Evolutionary conservation across 2,329 filamentous ascomycete species (phyloP).

Genomic region (Xylaria sp.): DNA sequence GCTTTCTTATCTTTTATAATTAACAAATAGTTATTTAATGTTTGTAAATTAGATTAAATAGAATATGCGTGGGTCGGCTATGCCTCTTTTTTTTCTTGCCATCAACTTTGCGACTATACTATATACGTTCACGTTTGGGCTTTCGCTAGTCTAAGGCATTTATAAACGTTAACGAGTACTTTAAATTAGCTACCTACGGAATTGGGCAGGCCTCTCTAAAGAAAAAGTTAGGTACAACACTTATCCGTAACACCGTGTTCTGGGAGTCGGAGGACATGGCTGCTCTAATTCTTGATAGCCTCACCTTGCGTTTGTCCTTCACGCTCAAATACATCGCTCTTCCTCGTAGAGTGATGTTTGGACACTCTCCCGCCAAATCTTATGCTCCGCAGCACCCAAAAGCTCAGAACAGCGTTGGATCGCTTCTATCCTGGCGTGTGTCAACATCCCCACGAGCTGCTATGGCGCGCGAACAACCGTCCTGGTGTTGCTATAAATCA

Average conservation of each 20-base stretch:
- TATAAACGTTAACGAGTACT: not conserved
- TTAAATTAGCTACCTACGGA: conserved; percentile 14
- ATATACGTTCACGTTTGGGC: not conserved
- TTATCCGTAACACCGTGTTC: conserved; percentile 2
- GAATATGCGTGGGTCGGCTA: too few relatives aligned
- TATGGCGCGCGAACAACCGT: not conserved
- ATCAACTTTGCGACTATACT: not conserved
- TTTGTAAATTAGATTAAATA: too few relatives aligned
- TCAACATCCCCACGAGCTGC: not conserved
- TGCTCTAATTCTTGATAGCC: not conserved
- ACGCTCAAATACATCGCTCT: not conserved
- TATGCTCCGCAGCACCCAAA: not conserved
- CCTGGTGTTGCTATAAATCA: not conserved
- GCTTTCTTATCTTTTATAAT: too few relatives aligned
- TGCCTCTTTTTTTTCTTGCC: too few relatives aligned
- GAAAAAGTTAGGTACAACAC: conserved; percentile 11
- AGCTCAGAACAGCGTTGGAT: not conserved
- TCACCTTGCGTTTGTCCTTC: not conserved
- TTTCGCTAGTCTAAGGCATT: not conserved
- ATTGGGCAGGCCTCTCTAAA: conserved; percentile 12
- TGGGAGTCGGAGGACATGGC: not conserved
- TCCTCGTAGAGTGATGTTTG: not conserved
- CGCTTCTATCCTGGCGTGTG: not conserved
- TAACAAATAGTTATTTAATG: too few relatives aligned
- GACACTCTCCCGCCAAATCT: not conserved